Base-by-base conservation (phyloP, 148 eudicot genomes). In the Rhododendron kiyosumense region DNA sequence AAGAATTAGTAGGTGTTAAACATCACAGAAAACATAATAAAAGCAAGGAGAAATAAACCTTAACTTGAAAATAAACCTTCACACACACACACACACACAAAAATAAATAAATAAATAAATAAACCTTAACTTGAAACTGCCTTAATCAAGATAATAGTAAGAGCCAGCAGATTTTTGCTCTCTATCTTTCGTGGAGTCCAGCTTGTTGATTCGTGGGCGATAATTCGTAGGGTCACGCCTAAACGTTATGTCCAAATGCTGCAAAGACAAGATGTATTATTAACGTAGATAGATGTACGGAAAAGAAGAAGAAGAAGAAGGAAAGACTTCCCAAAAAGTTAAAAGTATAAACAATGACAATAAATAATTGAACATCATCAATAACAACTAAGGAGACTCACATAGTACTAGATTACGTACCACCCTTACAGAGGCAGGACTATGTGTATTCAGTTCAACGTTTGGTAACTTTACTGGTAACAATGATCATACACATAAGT, bases 141-240 rank as follows among this genome's bases (percentile, higher is more conserved):
- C 28, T 63, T n/a, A 63, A 86, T 95, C 98, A 84, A 96, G 90
- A 86, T 96, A 95, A 89, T 96, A 94, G 82, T 95, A 96, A 36
- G 98, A 95, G 85, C 99, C 99, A 67, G 98, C 98, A 81, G 86
- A 34, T 87, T 96, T 96, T 88, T 96, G 99, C 92, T 96, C 98
- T 90, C 98, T 92, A 89, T 96, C 99, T 92, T 96, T 96, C 0
- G 99, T 93, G 28, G 99, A 96, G 1, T 93, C 97, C 88, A 93
- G 87, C 77, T 95, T 96, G 92, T 96, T 96, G 85, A 96, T 95
- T 89, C 96, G 90, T 8, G 97, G 98, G 38, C 98, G 98, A 84
- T 43, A 95, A 87, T 96, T 96, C 57, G 98, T 93, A 48, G 98
- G 98, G 87, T 95, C 99, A 90, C 98, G 86, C 91, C 99, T 95